Evolutionary conservation across 2,329 filamentous ascomycete species (phyloP).

Genomic region (Xylariaceae sp.): DNA sequence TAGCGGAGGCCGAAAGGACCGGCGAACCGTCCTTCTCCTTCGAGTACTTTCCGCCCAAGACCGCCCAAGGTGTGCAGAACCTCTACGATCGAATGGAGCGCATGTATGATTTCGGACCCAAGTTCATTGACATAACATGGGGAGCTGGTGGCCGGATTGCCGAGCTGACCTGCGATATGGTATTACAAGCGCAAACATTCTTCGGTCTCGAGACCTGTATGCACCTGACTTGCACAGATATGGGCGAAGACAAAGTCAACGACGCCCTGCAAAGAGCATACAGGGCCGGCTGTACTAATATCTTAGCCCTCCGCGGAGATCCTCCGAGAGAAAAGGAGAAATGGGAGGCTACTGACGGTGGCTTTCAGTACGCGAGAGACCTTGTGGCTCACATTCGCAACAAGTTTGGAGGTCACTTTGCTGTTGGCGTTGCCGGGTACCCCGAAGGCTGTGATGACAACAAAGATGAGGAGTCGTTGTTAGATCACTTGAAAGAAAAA

Average conservation of each 20-base stretch:
- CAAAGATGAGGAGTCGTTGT: constrained; percentile 79
- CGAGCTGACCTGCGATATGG: constrained; percentile 96
- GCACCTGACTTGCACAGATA: constrained; percentile 98
- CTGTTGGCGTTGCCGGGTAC: constrained; percentile 96
- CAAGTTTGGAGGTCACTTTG: constrained; percentile 86
- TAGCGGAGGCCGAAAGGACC: constrained; percentile 79
- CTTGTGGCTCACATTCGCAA: constrained; percentile 78
- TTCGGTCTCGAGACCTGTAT: constrained; percentile 98
- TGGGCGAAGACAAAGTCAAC: constrained; percentile 91
- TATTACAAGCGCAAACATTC: constrained; percentile 90
- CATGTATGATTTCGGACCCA: constrained; percentile 92
- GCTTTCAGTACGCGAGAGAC: constrained; percentile 92
- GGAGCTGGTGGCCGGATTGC: constrained; percentile 91
- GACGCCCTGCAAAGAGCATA: constrained; percentile 86
- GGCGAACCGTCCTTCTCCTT: constrained; percentile 93
- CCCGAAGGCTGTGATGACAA: constrained; percentile 96
- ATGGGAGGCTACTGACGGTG: constrained; percentile 86
- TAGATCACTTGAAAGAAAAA: constrained; percentile 96
- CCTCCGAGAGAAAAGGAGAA: constrained; percentile 92
- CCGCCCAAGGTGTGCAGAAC: constrained; percentile 95
- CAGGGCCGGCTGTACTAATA: constrained; percentile 96
- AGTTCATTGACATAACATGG: constrained; percentile 99
- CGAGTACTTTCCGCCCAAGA: constrained; percentile 99
- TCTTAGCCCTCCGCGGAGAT: constrained; percentile 90
- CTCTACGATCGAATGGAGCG: constrained; percentile 99